These are phyloP conservation scores for Orbilia blumenaviensis DNA, from an alignment of 2,329 filamentous ascomycete genomes.

Conservation along the genomic window DNA sequence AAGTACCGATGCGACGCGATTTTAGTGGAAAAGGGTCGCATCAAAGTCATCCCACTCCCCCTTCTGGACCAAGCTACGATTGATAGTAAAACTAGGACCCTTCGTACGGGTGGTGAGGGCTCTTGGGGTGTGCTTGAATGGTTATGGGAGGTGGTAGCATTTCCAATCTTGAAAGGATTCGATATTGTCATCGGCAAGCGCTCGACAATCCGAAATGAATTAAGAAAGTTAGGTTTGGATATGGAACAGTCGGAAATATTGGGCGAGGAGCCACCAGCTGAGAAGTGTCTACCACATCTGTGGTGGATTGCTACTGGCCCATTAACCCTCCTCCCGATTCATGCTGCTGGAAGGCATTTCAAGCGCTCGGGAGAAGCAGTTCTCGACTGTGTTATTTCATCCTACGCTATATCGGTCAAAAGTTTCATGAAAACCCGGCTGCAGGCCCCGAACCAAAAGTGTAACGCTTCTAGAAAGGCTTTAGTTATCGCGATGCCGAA, in stretches of 20 bases:
- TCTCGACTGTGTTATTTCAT: conserved; percentile 61
- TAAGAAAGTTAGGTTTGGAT: background rate
- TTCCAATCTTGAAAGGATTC: conserved; percentile 58
- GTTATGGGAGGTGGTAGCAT: conserved; percentile 59
- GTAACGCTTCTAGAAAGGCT: conserved; percentile 24
- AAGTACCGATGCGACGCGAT: conserved; percentile 3
- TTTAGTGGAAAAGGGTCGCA: conserved; percentile 5
- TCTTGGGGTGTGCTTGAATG: conserved; percentile 57
- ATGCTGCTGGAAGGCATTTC: conserved; percentile 60
- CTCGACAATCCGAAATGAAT: background rate
- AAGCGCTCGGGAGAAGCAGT: conserved; percentile 56
- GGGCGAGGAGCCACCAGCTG: background rate
- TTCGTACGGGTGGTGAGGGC: background rate
- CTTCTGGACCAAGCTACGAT: conserved; percentile 30
- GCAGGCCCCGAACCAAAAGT: background rate
- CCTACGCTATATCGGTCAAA: conserved; percentile 61
- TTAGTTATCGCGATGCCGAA: conserved; percentile 59
- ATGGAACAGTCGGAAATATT: background rate
- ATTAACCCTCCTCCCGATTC: conserved; percentile 59
- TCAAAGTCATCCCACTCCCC: background rate
- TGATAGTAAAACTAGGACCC: background rate
- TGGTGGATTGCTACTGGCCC: conserved; percentile 61
- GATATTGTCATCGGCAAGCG: conserved; percentile 54
- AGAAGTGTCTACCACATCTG: conserved; percentile 56
- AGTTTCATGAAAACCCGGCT: conserved; percentile 58